Evolutionary conservation across 306 rosid species (phyloP), one percentile per base, ranked within the genome.

Genomic region (Medicago lupulina): DNA sequence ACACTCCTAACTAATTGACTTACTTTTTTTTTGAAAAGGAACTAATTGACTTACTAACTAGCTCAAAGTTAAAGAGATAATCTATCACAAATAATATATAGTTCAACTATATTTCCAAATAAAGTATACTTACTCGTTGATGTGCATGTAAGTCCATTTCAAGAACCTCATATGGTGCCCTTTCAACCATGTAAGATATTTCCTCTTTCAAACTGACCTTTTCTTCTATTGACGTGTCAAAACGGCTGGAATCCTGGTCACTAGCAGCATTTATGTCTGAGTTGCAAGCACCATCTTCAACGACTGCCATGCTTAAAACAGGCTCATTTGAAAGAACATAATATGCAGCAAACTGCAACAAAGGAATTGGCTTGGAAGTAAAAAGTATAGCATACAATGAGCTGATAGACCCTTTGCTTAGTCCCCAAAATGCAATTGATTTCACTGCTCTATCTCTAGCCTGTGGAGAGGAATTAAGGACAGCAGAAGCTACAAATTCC

Each of bases 351-450:
- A 76, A 86, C 85, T 95, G 98, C 86, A 95, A 77, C 68, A 73
- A 83, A 55, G 95, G 88, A 75, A 88, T 74, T 19, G 96, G 89
- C 86, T 80, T 87, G 66, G 90, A 78, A 73, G 98, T 90, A 79
- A 90, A 92, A 67, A 95, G 96, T 75, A 92, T 79, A 74, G 96
- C 90, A 80, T 88, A 95, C 87, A 95, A 86, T 68, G 97, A 84
- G 78, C 92, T 89, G 76, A 90, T 81, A 21, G 98, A 80, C 66
- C 98, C 97, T 85, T 88, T 90, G 76, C 89, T 85, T 80, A 95
- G 88, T 53, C 98, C 98, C 98, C 98, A 95, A 80, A 86, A 95
- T 83, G 88, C 93, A 70, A 95, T 85, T 4, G 98, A 95, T 83
- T 95, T 95, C 85, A 92, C 87, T 74, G 98, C 96, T 86, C 90